phyloP scores from a whole-genome alignment of 345 rosid species.

The Gynandropsis gynandra region DNA sequence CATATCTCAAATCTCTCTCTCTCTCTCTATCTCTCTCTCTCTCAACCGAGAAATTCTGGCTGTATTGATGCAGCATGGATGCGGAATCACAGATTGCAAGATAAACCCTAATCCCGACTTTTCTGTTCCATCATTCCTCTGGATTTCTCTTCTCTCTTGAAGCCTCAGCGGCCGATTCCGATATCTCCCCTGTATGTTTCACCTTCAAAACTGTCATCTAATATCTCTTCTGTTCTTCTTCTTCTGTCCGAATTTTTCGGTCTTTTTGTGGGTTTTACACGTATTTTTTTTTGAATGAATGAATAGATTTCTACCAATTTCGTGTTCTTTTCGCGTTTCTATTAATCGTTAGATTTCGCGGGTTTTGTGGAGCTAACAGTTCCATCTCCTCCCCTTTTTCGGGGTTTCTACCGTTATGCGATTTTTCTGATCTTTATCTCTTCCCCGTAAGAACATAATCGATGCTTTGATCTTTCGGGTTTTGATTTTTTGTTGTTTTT shows the following conservation, averaged over 20 bases:
- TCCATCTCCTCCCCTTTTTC: constrained; percentile 11
- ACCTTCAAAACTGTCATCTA: constrained; percentile 16
- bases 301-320: constrained; percentile 6
- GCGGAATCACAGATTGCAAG: neutral
- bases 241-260: neutral
- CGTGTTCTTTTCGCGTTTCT: constrained; percentile 20
- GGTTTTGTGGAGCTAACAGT: constrained; percentile 21
- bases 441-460: constrained; percentile 14
- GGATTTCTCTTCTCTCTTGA: constrained; percentile 34
- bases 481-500: constrained; percentile 6
- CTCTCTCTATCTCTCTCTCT: constrained; percentile 13
- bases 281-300: constrained; percentile 19
- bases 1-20: constrained; percentile 9
- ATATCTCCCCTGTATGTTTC: constrained; percentile 32
- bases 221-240: constrained; percentile 19
- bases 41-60: neutral
- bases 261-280: constrained; percentile 28
- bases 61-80: no score
- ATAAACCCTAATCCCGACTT: constrained; percentile 16
- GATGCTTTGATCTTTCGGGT: constrained; percentile 14
- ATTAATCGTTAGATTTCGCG: constrained; percentile 25
- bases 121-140: constrained; percentile 12
- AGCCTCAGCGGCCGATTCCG: constrained; percentile 47
- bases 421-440: constrained; percentile 22
- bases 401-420: constrained; percentile 13